Base-by-base conservation (phyloP, 2,329 filamentous ascomycete genomes). In the Chaetomium sp. region DNA sequence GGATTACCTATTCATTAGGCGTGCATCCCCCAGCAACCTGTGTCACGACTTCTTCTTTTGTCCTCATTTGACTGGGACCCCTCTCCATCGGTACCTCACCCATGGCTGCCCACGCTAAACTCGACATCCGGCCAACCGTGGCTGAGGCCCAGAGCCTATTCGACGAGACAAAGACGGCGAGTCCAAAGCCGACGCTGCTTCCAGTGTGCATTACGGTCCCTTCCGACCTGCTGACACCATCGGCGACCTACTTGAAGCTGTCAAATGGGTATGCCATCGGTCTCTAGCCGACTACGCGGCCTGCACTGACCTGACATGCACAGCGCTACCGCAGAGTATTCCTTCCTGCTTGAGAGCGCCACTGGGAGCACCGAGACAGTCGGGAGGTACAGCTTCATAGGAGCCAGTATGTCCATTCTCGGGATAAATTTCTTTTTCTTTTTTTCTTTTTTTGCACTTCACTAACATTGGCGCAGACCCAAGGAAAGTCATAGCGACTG, bases 341-440 rank as follows among this genome's bases (percentile, higher is more conserved):
- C 94, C 3, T 98, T 97, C 76, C 86, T 99, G 56, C 96, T 97
- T 77, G 95, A 99, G 79, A 97, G 93, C 73, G 95, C 94, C 29
- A 93, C 93, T 25, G 94, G 71, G 7, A 71, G 69, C 66, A 74
- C 93, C 31, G 94, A 98, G 78, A 93, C 90, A 21, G 92, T 99
- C 70, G 94, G 94, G 65, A 86, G 95, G 72, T 98, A 97, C 78
- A 97, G 92, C 81, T 99, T 99, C 78, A 86, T 99, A 66, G 94
- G 94, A 70, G 68, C 71, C 33, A 70, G 71, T 72, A 62, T 56
- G 70, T 54, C 10, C 8, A 13, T 19, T 10, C 4, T 56, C 21
- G 2, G n/a, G n/a, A n/a, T n/a, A 13, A 21, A 7, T 27, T 10
- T 10, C 6, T 19, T 42, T 4, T 42, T 42, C 4, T 42, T 1